phyloP scores from a whole-genome alignment of 306 rosid species.

The Crataegus laevigata region DNA sequence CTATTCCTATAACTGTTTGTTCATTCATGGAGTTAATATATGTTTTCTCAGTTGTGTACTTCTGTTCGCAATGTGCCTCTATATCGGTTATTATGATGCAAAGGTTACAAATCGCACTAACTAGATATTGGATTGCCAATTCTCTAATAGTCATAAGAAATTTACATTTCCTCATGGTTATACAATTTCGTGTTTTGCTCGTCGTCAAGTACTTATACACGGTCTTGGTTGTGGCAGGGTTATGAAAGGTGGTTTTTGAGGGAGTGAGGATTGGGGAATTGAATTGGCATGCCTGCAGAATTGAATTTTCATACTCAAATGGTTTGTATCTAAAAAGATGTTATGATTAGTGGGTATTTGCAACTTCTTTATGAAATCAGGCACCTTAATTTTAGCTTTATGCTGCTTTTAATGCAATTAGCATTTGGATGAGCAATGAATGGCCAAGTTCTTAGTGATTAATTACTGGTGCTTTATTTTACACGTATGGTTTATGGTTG shows the following conservation, averaged over 20 bases:
- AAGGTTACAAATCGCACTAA: not conserved
- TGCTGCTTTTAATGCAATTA: not conserved
- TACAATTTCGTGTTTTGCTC: not conserved
- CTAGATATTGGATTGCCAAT: not conserved
- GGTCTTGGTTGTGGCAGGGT: conserved; percentile 16
- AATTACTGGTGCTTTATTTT: not conserved
- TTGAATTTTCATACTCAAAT: not conserved
- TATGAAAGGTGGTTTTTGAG: conserved; percentile 7
- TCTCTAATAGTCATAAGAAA: not conserved
- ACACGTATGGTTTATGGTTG: not conserved
- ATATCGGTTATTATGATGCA: not conserved
- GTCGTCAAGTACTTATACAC: not conserved
- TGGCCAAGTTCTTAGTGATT: not conserved
- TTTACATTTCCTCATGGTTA: not conserved
- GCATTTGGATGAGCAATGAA: not conserved
- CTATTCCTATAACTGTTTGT: not conserved
- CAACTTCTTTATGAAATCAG: not conserved
- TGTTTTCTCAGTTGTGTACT: not conserved
- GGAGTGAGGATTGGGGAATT: conserved; percentile 12
- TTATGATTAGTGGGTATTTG: conserved; percentile 1
- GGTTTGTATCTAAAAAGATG: not conserved
- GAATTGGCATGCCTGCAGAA: conserved; percentile 1
- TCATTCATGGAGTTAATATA: not conserved
- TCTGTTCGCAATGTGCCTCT: not conserved
- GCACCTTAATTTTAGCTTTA: not conserved